phyloP scores from a whole-genome alignment of 169 alveolate species.

The Eimeria nieschulzi region DNA sequence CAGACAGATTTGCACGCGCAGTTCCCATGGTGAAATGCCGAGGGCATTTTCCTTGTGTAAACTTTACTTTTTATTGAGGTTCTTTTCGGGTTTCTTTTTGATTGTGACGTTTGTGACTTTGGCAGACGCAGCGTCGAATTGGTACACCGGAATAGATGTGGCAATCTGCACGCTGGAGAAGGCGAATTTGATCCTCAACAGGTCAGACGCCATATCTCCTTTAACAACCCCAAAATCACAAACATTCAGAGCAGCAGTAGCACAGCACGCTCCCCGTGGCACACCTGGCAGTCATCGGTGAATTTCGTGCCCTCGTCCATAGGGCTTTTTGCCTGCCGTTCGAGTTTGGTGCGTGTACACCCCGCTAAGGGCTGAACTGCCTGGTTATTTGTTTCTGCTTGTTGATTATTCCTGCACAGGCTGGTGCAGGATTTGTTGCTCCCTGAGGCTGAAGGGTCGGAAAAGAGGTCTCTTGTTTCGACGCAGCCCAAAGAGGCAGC shows the following conservation, averaged over 20 bases:
- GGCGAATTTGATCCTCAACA: conserved; percentile 83
- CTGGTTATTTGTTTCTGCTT: neutral
- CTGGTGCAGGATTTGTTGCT: conserved; percentile 35
- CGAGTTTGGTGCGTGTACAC: too few species aligned
- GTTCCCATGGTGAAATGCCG: too few species aligned
- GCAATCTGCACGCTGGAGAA: conserved; percentile 89
- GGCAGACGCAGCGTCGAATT: conserved; percentile 68
- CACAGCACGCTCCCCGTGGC: neutral
- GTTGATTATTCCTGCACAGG: neutral
- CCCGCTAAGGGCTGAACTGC: neutral
- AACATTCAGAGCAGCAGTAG: neutral
- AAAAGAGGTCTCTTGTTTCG: neutral
- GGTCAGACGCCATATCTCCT: neutral
- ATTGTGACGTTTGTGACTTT: neutral
- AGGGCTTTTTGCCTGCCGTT: too few species aligned
- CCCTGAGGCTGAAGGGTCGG: conserved; percentile 44
- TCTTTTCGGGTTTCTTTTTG: too few species aligned
- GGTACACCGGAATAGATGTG: conserved; percentile 78
- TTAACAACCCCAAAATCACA: too few species aligned
- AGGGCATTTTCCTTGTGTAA: too few species aligned
- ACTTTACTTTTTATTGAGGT: too few species aligned
- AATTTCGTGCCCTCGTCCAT: too few species aligned
- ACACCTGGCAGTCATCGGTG: too few species aligned
- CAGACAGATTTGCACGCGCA: too few species aligned
- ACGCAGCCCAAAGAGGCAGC: neutral